Conservation (phyloP, 495 filamentous ascomycete species). For the Achaetomiella virescens region DNA sequence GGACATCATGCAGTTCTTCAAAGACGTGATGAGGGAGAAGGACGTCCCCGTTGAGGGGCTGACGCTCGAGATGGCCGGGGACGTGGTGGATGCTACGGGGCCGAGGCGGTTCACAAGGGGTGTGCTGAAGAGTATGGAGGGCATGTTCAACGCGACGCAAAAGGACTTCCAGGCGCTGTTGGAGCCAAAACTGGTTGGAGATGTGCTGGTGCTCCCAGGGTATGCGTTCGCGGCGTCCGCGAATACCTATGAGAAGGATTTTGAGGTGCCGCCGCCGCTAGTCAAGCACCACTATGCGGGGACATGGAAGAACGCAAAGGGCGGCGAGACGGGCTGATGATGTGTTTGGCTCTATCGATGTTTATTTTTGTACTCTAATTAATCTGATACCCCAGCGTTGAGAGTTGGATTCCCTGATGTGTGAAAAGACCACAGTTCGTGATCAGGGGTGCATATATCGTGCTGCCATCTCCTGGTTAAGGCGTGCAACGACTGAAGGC, state of each 20-base stretch:
- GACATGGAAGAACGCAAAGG: conserved; percentile 12
- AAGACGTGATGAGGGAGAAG: not conserved
- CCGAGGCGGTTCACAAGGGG: conserved; percentile 6
- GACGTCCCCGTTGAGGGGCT: not conserved
- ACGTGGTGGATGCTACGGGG: conserved; percentile 11
- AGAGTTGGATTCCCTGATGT: too few species aligned
- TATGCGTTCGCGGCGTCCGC: conserved; percentile 6
- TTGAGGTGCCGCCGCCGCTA: not conserved
- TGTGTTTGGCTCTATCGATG: too few species aligned
- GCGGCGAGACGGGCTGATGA: conserved; percentile 4
- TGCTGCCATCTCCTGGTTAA: too few species aligned
- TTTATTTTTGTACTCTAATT: too few species aligned
- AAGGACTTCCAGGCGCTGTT: not conserved
- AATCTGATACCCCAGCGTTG: too few species aligned
- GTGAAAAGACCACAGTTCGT: too few species aligned
- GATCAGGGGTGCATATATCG: too few species aligned
- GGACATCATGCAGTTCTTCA: conserved; percentile 1
- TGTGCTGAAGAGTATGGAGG: conserved; percentile 3
- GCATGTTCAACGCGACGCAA: not conserved
- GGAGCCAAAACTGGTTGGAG: conserved; percentile 10
- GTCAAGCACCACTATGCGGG: conserved; percentile 15
- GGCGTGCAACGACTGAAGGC: too few species aligned
- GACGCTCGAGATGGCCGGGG: conserved; percentile 5
- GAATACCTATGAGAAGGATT: not conserved
- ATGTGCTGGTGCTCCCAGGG: conserved; percentile 12